Evolutionary conservation across 176 grass and related monocot genomes (phyloP).

Genomic region (Triticum urartu): DNA sequence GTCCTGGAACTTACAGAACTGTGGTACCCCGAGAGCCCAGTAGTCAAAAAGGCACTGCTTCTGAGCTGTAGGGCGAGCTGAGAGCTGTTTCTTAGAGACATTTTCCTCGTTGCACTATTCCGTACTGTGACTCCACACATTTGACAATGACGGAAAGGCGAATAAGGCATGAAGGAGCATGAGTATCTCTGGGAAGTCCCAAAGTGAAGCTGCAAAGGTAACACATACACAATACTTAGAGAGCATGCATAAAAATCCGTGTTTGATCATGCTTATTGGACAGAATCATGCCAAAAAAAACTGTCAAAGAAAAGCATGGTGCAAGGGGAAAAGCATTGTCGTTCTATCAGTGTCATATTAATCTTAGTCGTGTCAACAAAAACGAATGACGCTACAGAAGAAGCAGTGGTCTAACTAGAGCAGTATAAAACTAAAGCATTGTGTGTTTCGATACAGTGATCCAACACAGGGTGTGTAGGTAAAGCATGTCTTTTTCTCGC

Average conservation of each 20-base stretch:
- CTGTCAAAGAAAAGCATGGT: background rate
- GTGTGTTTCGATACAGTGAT: too few relatives aligned
- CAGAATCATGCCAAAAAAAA: background rate
- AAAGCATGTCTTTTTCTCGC: too few relatives aligned
- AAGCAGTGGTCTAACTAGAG: background rate
- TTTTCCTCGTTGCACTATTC: constrained; percentile 36
- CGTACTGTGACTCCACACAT: constrained; percentile 38
- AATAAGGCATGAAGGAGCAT: constrained; percentile 31
- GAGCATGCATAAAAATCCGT: background rate
- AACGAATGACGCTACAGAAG: background rate
- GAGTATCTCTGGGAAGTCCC: constrained; percentile 44
- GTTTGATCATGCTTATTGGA: background rate
- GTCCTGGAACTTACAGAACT: constrained; percentile 18
- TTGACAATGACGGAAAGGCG: constrained; percentile 24
- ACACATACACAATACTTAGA: background rate
- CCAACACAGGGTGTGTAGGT: too few relatives aligned
- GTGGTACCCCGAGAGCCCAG: constrained; percentile 29
- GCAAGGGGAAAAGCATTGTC: background rate
- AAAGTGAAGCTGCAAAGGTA: constrained; percentile 62
- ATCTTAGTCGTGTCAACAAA: background rate
- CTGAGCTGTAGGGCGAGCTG: constrained; percentile 40
- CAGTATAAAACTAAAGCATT: too few relatives aligned
- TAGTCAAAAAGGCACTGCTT: constrained; percentile 50
- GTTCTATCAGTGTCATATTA: background rate
- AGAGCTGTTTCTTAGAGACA: constrained; percentile 25